These are phyloP conservation scores for Fusarium udum DNA, from an alignment of 2,329 filamentous ascomycete species.

Conservation along the genomic window DNA sequence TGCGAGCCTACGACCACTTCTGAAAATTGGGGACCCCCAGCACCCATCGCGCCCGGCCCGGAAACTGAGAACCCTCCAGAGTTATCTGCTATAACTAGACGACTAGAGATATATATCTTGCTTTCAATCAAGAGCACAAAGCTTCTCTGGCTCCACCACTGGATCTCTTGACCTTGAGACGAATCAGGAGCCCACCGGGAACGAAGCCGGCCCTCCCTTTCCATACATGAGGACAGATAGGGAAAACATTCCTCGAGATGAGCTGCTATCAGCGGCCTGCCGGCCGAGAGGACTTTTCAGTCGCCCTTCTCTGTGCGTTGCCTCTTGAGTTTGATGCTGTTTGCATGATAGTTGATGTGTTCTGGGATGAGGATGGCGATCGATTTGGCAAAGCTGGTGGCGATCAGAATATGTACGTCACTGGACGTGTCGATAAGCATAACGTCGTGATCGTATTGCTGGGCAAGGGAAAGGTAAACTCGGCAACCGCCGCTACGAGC, in stretches of 20 bases:
- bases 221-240: fast-evolving
- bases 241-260: fast-evolving
- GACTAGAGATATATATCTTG: background rate
- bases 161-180: too few species aligned
- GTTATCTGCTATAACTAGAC: background rate
- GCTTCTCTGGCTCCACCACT: background rate
- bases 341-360: background rate
- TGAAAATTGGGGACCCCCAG: fast-evolving
- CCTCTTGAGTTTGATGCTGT: background rate
- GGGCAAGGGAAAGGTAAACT: background rate
- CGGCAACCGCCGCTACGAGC: background rate
- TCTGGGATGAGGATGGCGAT: background rate
- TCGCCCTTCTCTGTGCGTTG: background rate
- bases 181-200: fast-evolving
- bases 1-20: too few species aligned
- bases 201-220: fast-evolving
- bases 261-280: background rate
- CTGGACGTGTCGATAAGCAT: background rate
- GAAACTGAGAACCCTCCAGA: too few species aligned
- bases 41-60: fast-evolving
- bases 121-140: background rate
- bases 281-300: background rate
- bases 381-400: background rate
- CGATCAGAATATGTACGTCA: background rate
- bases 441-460: background rate